Percentiles rank a stretch among this genome's conserved stretches.
Evolutionary conservation across 2,329 filamentous ascomycete genomes (phyloP).

Genomic region (Paraphoma sp.): DNA sequence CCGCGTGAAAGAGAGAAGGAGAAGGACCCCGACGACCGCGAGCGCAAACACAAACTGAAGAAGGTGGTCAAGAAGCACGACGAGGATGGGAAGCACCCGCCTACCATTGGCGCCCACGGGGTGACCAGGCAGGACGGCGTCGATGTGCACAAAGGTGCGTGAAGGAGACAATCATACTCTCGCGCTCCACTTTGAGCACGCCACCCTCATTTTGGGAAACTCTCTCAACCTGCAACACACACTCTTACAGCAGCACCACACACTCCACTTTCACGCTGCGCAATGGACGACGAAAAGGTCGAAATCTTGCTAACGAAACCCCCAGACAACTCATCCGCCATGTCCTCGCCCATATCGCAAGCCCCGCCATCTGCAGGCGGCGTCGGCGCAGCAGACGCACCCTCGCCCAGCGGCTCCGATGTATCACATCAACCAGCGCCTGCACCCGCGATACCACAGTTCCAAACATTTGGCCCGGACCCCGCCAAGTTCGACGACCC

Average conservation of each 20-base stretch:
- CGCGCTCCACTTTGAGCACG: no score
- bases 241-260: no score
- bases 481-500: constrained; percentile 90
- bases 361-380: constrained; percentile 54
- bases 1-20: constrained; percentile 61
- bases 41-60: constrained; percentile 54
- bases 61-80: constrained; percentile 83
- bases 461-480: constrained; percentile 90
- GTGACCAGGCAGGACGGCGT: constrained; percentile 69
- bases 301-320: not conserved
- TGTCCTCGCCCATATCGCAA: constrained; percentile 50
- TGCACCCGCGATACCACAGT: constrained; percentile 69
- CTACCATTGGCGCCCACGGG: constrained; percentile 68
- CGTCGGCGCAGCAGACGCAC: constrained; percentile 68
- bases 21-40: constrained; percentile 52
- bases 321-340: constrained; percentile 47
- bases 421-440: constrained; percentile 66
- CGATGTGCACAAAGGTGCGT: constrained; percentile 62
- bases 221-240: no score
- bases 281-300: not conserved
- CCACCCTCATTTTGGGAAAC: no score
- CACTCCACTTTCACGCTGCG: no score
- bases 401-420: constrained; percentile 64
- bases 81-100: constrained; percentile 66
- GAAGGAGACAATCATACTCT: not conserved